Percentiles rank a stretch among this genome's conserved stretches.
phyloP scores from a whole-genome alignment of 2,329 filamentous ascomycete genomes.

The Fusarium nodosum region DNA sequence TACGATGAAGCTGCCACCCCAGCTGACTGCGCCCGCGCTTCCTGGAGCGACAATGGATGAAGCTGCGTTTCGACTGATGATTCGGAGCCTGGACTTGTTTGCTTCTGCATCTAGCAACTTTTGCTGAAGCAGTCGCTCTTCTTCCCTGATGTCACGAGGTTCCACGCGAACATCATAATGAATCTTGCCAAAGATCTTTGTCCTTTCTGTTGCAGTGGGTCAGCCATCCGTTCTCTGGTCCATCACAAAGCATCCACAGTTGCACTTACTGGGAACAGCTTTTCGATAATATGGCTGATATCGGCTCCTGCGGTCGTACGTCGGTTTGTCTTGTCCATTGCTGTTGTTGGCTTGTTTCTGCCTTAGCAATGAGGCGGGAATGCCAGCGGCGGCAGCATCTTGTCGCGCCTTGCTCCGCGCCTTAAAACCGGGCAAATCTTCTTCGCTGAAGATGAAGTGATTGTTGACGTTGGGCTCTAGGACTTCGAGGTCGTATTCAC shows the following conservation, averaged over 20 bases:
- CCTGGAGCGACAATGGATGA: slow-evolving; percentile 70
- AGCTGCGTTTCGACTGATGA: slow-evolving; percentile 65
- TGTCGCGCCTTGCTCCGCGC: slow-evolving; percentile 65
- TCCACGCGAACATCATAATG: slow-evolving; percentile 82
- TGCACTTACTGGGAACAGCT: slow-evolving; percentile 78
- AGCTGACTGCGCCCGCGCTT: slow-evolving; percentile 54
- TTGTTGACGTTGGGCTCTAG: slow-evolving; percentile 77
- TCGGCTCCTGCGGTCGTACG: slow-evolving; percentile 60
- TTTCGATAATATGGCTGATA: slow-evolving; percentile 75
- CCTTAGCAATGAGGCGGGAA: slow-evolving; percentile 69
- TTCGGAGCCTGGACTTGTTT: slow-evolving; percentile 63
- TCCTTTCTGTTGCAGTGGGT: slow-evolving; percentile 74
- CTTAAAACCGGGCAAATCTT: slow-evolving; percentile 77
- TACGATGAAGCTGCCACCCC: slow-evolving; percentile 69
- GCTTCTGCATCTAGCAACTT: slow-evolving; percentile 66
- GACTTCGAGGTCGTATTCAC: slow-evolving; percentile 87
- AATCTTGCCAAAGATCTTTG: slow-evolving; percentile 78
- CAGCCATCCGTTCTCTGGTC: slow-evolving; percentile 26
- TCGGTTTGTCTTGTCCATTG: slow-evolving; percentile 59
- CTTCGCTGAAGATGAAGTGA: slow-evolving; percentile 93
- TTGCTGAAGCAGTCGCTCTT: slow-evolving; percentile 72
- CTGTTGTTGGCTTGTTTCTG: slow-evolving; percentile 51
- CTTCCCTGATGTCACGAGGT: slow-evolving; percentile 78
- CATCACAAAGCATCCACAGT: neutral
- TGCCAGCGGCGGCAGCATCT: slow-evolving; percentile 69